Evolutionary conservation across 2,329 filamentous ascomycete genomes (phyloP), one percentile per base, ranked within the genome.

Genomic region (Apiospora sp.): DNA sequence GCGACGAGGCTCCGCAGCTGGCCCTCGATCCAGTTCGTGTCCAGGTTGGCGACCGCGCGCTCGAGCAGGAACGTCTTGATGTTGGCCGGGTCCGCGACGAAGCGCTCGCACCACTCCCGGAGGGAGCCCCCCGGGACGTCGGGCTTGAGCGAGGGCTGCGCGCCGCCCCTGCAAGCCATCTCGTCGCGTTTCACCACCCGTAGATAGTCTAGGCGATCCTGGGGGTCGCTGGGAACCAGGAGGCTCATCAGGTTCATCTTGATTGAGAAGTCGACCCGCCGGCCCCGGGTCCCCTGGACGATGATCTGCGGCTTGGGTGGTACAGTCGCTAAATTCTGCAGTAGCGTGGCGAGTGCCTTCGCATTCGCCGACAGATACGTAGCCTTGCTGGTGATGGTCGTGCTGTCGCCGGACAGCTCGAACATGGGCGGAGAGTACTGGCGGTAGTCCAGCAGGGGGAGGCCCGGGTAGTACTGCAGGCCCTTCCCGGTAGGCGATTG

Each of bases 251-350:
- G 80, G 77, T 90, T 90, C 58, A 90, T 80, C 76, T 85, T 86
- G 73, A 90, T 79, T 72, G 86, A 83, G 75, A 90, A 90, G 78
- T 90, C 88, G 44, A 86, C 76, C 74, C 77, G 81, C 72, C 80
- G 78, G n/a, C 82, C 81, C 43, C 84, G 83, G 44, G 80, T 84
- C 64, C 88, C 88, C 3, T 81, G 81, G 70, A 90, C 84, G 71
- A 85, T 83, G 30, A 90, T 83, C 74, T 86, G 83, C 0, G 86
- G 87, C 76, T 90, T 90, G 8, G 88, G 88, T 27, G 88, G 88
- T 0, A 90, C 81, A 0, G 85, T 84, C 19, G 87, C 84, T 71
- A 89, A 85, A 44, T 81, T 77, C 48, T 86, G 84, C 37, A 90
- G 77, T 30, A 90, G 80, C 4, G 84, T 79, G 5, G 84, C 80